Evolutionary conservation across 1,284 basidiomycete species (phyloP).

Genomic region (Megacollybia platyphylla): DNA sequence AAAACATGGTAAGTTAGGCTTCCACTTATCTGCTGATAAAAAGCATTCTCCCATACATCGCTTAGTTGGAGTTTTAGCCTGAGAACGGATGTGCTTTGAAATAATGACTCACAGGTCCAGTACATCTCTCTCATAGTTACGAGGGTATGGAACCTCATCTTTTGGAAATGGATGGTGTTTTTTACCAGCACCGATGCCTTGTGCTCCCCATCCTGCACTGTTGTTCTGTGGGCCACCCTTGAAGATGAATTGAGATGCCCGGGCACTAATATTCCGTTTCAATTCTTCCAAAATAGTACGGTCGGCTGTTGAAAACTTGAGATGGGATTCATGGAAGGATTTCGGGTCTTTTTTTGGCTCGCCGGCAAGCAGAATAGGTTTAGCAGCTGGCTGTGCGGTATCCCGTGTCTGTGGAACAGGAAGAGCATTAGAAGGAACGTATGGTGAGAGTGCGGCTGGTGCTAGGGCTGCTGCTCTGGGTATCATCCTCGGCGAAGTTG

Average conservation of each 20-base stretch:
- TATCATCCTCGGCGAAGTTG: constrained; percentile 5
- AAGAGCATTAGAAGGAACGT: constrained; percentile 8
- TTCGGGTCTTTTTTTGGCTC: background rate
- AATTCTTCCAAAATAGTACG: constrained; percentile 44
- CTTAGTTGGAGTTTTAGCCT: constrained; percentile 18
- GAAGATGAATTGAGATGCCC: constrained; percentile 38
- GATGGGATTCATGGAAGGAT: constrained; percentile 1
- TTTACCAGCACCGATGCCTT: constrained; percentile 21
- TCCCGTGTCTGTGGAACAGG: constrained; percentile 3
- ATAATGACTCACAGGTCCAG: constrained; percentile 48
- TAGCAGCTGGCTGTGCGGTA: background rate
- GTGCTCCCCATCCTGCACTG: constrained; percentile 3
- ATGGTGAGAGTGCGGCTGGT: constrained; percentile 6
- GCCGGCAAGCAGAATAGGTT: background rate
- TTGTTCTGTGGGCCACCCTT: constrained; percentile 19
- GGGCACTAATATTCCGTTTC: constrained; percentile 33
- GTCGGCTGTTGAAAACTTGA: constrained; percentile 42
- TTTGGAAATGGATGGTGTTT: constrained; percentile 40
- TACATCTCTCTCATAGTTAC: constrained; percentile 45
- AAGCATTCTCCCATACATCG: constrained; percentile 56
- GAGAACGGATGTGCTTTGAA: constrained; percentile 3
- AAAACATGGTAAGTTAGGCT: constrained; percentile 54
- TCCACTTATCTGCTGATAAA: constrained; percentile 36
- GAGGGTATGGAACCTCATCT: constrained; percentile 50
- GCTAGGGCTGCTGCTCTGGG: background rate